These are phyloP conservation scores for Fonsecaea nubica DNA, from an alignment of 2,329 filamentous ascomycete species.

Conservation along the genomic window DNA sequence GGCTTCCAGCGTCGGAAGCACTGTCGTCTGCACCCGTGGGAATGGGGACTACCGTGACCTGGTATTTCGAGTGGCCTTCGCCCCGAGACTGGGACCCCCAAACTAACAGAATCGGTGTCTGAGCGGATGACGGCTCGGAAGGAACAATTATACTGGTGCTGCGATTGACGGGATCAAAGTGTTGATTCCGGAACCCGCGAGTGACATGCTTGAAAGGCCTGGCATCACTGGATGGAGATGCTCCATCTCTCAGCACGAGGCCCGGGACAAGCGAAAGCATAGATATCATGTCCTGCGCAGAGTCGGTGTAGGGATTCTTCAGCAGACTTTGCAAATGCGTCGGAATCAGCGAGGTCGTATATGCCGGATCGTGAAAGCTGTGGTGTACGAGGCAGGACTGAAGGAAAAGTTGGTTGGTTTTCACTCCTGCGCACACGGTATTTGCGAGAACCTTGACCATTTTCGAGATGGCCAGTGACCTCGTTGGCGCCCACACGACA, in stretches of 20 bases:
- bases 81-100: conserved; percentile 15
- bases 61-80: not conserved
- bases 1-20: not conserved
- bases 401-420: conserved; percentile 45
- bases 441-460: conserved; percentile 46
- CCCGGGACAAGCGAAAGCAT: conserved; percentile 37
- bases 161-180: conserved; percentile 44
- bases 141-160: conserved; percentile 17
- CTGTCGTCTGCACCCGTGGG: not conserved
- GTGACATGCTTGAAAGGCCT: conserved; percentile 40
- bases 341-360: conserved; percentile 46
- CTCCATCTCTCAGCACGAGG: conserved; percentile 28
- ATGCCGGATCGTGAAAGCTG: conserved; percentile 55
- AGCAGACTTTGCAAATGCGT: conserved; percentile 42
- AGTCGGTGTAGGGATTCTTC: conserved; percentile 31
- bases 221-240: not conserved
- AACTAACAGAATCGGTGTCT: conserved; percentile 14
- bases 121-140: not conserved
- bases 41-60: conserved; percentile 8
- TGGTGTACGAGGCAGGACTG: conserved; percentile 41
- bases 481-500: conserved; percentile 52
- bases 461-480: conserved; percentile 46
- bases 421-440: conserved; percentile 72
- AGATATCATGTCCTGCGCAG: conserved; percentile 22
- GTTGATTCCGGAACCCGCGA: conserved; percentile 46